Base-by-base conservation (phyloP, 1,284 basidiomycete species). In the Grifola frondosa region DNA sequence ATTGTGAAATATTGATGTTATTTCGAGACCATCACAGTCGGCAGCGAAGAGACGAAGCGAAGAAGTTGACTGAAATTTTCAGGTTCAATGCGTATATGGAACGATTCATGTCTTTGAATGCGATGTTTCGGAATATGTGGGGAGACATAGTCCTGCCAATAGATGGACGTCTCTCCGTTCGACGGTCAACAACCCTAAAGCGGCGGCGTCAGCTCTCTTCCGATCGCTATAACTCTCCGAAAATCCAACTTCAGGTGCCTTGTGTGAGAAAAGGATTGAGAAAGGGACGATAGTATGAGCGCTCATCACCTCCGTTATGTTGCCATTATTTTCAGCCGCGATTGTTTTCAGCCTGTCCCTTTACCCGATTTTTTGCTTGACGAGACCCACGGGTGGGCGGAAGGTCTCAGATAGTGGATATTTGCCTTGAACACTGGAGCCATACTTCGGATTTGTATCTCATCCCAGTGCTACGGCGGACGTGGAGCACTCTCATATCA, bases 301-400 rank as follows among this genome's bases (percentile, higher is more conserved):
- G 21, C 31, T 11, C 29, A 39, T n/a, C 22, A n/a, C 12, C 24
- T 23, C 13, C 37, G 34, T 16, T 46, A 30, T 15, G 44, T 46
- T n/a, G 49, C 49, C 2, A 30, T 50, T 22, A 23, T 46, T 10
- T 17, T 50, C 2, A 29, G 28, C n/a, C 38, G 33, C 4, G n/a
- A 39, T 34, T 11, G 29, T 35, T 7, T 26, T 46, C 21, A 12
- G 10, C 1, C 44, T 22, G 33, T 50, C 10, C 41, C 49, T 20
- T 35, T 50, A 10, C 37, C 44, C 3, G 32, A 30, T 2, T 17
- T 41, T 2, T 35, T 30, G 2, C n/a, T 30, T 11, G 41, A 38
- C 2, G 44, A 35, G 4, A 28, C 37, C 6, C 35, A 25, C 4
- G 22, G 22, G 8, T 46, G 45, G 41, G 44, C 38, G 6, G 40